Conservation (phyloP, 75 land plant genomes). For the Selaginella tamariscina region DNA sequence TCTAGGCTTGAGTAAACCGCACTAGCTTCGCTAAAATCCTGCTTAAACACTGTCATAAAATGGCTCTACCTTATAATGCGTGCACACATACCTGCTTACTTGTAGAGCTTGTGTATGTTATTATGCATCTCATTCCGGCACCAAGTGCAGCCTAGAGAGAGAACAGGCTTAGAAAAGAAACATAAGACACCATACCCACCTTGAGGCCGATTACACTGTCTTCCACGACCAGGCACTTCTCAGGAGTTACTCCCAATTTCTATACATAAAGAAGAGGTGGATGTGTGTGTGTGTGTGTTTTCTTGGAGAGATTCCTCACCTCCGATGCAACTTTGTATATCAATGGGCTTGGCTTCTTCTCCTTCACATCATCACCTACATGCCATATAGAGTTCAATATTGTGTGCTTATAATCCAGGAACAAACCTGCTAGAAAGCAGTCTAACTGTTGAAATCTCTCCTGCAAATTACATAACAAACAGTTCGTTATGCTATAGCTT, state of each 20-base stretch:
- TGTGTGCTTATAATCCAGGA: neutral
- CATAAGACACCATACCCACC: slow-evolving; percentile 30
- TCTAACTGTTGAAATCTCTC: slow-evolving; percentile 61
- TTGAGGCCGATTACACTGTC: slow-evolving; percentile 96
- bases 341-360: slow-evolving; percentile 90
- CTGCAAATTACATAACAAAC: slow-evolving; percentile 19
- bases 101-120: slow-evolving; percentile 87
- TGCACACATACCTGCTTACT: slow-evolving; percentile 48
- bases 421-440: slow-evolving; percentile 77
- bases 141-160: slow-evolving; percentile 61
- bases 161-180: neutral
- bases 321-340: slow-evolving; percentile 67
- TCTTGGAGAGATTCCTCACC: slow-evolving; percentile 23
- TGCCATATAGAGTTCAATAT: neutral
- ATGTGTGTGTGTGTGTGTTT: neutral
- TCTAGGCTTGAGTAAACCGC: slow-evolving; percentile 22
- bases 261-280: slow-evolving; percentile 19
- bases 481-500: neutral
- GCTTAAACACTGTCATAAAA: slow-evolving; percentile 6
- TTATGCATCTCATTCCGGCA: slow-evolving; percentile 83
- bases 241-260: slow-evolving; percentile 48
- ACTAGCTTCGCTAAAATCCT: slow-evolving; percentile 22
- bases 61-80: neutral
- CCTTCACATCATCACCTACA: slow-evolving; percentile 90
- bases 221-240: slow-evolving; percentile 78